These are phyloP conservation scores for Schizothecium vesticola DNA, from an alignment of 495 filamentous ascomycete genomes.

Conservation along the genomic window DNA sequence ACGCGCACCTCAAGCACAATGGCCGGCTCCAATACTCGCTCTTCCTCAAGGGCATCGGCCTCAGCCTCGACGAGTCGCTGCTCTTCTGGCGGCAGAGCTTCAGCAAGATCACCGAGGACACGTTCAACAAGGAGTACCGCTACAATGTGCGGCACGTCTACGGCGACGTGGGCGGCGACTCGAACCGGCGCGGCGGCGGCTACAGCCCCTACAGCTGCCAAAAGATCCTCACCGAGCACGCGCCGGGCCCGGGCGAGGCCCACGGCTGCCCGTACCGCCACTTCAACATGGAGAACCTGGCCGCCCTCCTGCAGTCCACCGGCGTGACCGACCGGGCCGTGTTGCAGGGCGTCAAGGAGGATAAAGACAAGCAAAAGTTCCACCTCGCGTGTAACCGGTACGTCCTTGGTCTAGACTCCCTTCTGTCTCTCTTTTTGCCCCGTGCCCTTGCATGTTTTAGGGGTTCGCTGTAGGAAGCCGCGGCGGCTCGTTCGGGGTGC, in stretches of 20 bases:
- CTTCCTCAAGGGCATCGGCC: constrained; percentile 94
- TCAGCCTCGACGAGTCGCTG: constrained; percentile 87
- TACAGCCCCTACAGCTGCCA: constrained; percentile 91
- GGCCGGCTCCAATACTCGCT: constrained; percentile 93
- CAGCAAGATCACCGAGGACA: constrained; percentile 79
- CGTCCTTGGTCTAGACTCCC: constrained; percentile 5
- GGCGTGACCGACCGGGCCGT: constrained; percentile 75
- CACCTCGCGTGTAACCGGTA: constrained; percentile 93
- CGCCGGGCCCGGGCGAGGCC: constrained; percentile 74
- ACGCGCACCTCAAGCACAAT: constrained; percentile 86
- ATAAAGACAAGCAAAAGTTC: constrained; percentile 80
- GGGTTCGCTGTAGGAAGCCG: background rate
- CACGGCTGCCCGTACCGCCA: constrained; percentile 97
- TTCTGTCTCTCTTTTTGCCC: background rate
- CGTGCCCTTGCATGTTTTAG: background rate
- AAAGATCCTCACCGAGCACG: constrained; percentile 82
- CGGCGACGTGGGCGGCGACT: constrained; percentile 91
- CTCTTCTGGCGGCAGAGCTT: constrained; percentile 88
- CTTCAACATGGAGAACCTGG: constrained; percentile 81
- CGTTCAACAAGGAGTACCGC: constrained; percentile 90
- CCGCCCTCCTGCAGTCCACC: constrained; percentile 60
- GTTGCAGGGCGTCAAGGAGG: constrained; percentile 75
- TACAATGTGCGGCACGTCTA: constrained; percentile 95
- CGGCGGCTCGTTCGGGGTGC: background rate
- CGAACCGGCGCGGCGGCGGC: constrained; percentile 74